Conservation (phyloP, 108 stramenopile genomes). For the Pseudonitzschia multistriata region DNA sequence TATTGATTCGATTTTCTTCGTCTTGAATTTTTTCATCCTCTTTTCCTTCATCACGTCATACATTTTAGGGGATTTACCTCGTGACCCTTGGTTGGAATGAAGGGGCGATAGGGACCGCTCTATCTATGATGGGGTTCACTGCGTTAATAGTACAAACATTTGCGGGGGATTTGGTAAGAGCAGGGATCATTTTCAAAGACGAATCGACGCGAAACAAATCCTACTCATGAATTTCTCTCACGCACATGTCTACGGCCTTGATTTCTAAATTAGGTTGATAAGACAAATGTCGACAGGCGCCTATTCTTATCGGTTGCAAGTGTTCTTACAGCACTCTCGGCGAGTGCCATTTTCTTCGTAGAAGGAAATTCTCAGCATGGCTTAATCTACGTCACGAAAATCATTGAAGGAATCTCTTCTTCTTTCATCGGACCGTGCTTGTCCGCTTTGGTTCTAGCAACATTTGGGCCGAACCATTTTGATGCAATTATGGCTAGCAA, state of each 20-base stretch:
- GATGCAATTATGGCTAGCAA: slow-evolving; percentile 83
- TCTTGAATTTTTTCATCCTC: background rate
- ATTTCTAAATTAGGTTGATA: slow-evolving; percentile 53
- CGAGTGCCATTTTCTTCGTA: slow-evolving; percentile 81
- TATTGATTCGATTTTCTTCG: too few relatives aligned
- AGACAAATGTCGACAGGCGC: slow-evolving; percentile 73
- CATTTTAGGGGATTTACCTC: slow-evolving; percentile 71
- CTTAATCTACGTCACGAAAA: slow-evolving; percentile 71
- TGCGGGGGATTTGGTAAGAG: slow-evolving; percentile 66
- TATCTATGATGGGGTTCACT: slow-evolving; percentile 81
- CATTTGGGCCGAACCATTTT: slow-evolving; percentile 81
- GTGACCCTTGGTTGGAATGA: slow-evolving; percentile 86
- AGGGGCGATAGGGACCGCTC: slow-evolving; percentile 73
- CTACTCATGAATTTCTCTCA: too few relatives aligned
- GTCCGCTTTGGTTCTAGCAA: slow-evolving; percentile 71
- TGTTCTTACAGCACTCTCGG: slow-evolving; percentile 71
- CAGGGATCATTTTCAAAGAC: too few relatives aligned
- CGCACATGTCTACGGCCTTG: too few relatives aligned
- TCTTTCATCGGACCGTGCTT: slow-evolving; percentile 85
- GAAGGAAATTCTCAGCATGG: slow-evolving; percentile 70
- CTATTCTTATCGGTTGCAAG: slow-evolving; percentile 59
- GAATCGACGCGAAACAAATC: too few relatives aligned
- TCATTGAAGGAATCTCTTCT: slow-evolving; percentile 77
- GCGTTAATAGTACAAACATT: slow-evolving; percentile 74
- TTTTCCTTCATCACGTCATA: background rate